Conservation (phyloP, 2,329 filamentous ascomycete species). For the Dendrostoma leiphaemia region DNA sequence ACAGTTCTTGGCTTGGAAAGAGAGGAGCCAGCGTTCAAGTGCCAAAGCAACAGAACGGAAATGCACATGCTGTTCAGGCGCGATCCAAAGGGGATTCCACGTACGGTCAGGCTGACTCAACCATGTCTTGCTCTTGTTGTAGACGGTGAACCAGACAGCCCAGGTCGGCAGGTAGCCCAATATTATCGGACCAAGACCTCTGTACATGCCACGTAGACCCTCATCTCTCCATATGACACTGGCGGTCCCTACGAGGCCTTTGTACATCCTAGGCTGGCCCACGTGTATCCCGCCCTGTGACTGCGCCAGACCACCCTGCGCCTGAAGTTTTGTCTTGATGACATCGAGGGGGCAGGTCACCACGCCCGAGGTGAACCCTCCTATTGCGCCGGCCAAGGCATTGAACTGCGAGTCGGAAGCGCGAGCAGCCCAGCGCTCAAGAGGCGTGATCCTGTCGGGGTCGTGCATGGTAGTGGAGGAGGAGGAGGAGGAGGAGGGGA, state of each 20-base stretch:
- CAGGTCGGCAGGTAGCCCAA: conserved; percentile 95
- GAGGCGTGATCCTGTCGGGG: conserved; percentile 34
- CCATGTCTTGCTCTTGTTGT: conserved; percentile 81
- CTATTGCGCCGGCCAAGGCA: conserved; percentile 81
- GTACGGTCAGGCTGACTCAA: conserved; percentile 66
- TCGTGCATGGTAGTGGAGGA: conserved; percentile 24
- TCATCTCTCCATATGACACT: conserved; percentile 84
- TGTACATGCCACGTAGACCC: conserved; percentile 85
- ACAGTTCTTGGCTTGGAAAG: conserved; percentile 19
- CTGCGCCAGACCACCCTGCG: conserved; percentile 77
- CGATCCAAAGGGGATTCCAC: conserved; percentile 20
- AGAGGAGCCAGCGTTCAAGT: neutral
- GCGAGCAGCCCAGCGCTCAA: conserved; percentile 55
- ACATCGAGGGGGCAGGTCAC: conserved; percentile 97
- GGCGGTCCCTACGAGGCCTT: conserved; percentile 83
- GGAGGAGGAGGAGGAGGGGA: neutral
- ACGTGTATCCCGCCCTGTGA: conserved; percentile 47
- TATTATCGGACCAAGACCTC: conserved; percentile 90
- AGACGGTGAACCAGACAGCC: conserved; percentile 97
- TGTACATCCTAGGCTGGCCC: conserved; percentile 65
- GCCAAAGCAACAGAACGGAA: neutral
- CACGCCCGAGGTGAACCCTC: conserved; percentile 88
- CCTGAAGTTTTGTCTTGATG: conserved; percentile 97
- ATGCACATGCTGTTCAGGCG: neutral
- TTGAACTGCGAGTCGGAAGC: conserved; percentile 69